Percentiles rank a stretch among this genome's conserved stretches.
These are phyloP conservation scores for Friedmanniomyces endolithicus DNA, from an alignment of 495 filamentous ascomycete species.

Conservation along the genomic window DNA sequence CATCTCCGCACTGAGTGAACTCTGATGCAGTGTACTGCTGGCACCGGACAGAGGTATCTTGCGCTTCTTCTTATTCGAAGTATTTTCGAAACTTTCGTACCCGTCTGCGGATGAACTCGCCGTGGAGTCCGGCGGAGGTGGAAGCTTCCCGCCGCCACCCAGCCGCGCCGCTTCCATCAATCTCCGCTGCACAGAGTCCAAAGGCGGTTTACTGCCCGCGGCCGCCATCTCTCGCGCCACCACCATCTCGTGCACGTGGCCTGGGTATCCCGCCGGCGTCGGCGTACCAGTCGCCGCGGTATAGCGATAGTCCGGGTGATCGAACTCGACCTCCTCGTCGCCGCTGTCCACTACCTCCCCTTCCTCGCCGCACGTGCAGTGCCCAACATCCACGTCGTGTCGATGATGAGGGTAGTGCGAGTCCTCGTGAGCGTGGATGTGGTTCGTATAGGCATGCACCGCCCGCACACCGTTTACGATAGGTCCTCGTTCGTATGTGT, in stretches of 20 bases:
- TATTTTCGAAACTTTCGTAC: constrained; percentile 96
- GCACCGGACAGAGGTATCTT: constrained; percentile 88
- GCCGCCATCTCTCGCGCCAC: neutral
- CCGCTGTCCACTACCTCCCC: constrained; percentile 11
- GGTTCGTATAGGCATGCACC: neutral
- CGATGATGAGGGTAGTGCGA: constrained; percentile 5
- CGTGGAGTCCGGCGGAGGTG: constrained; percentile 27
- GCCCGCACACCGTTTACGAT: constrained; percentile 3
- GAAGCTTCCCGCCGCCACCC: neutral
- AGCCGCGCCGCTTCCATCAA: constrained; percentile 7
- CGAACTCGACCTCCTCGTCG: constrained; percentile 21
- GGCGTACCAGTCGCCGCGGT: constrained; percentile 3
- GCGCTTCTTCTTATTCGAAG: constrained; percentile 98
- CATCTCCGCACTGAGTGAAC: constrained; percentile 47
- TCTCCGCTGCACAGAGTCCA: constrained; percentile 11
- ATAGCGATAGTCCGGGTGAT: constrained; percentile 27
- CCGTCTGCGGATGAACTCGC: constrained; percentile 45
- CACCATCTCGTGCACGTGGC: neutral
- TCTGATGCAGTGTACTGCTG: constrained; percentile 42
- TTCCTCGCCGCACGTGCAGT: constrained; percentile 19
- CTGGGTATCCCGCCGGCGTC: neutral
- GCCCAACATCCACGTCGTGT: neutral
- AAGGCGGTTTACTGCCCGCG: constrained; percentile 2
- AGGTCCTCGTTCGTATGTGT: constrained; percentile 26
- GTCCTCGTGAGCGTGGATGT: constrained; percentile 6